Percentiles rank a stretch among this genome's conserved stretches.
These are phyloP conservation scores for Ogataea neopini DNA, from an alignment of 805 yeast genomes.

Conservation along the genomic window DNA sequence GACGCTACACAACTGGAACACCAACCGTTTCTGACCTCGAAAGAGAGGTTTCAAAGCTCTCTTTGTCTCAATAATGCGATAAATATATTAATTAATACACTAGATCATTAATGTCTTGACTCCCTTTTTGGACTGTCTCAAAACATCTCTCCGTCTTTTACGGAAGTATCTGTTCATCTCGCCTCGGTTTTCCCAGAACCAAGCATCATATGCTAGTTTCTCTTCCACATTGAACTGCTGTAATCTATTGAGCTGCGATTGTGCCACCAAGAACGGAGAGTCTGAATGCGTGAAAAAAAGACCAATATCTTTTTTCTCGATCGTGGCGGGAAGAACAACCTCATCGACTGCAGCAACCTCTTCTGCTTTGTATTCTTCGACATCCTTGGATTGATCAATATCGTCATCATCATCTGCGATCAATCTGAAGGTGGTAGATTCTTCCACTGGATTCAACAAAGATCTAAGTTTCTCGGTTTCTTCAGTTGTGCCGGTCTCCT, in stretches of 20 bases:
- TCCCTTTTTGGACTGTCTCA: conserved; percentile 50
- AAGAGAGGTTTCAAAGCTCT: neutral
- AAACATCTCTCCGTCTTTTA: conserved; percentile 71
- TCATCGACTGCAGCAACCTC: conserved; percentile 20
- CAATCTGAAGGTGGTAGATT: conserved; percentile 39
- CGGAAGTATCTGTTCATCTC: conserved; percentile 76
- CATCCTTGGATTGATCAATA: conserved; percentile 38
- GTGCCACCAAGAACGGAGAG: conserved; percentile 86
- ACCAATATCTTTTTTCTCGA: conserved; percentile 41
- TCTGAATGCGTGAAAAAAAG: conserved; percentile 82
- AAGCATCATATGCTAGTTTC: conserved; percentile 58
- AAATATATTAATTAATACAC: neutral
- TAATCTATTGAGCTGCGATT: conserved; percentile 70
- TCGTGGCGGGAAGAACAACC: conserved; percentile 8
- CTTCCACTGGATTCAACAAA: conserved; percentile 49
- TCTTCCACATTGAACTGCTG: conserved; percentile 36
- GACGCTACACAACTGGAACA: neutral
- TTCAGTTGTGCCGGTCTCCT: conserved; percentile 29
- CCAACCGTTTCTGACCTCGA: neutral
- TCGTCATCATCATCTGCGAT: conserved; percentile 50
- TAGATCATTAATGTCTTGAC: conserved; percentile 13
- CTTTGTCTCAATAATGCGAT: neutral
- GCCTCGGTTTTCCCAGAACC: conserved; percentile 85
- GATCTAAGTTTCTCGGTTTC: conserved; percentile 65
- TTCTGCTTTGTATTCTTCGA: conserved; percentile 20